phyloP scores from a whole-genome alignment of 495 filamentous ascomycete species.

The Xylaria grammica region DNA sequence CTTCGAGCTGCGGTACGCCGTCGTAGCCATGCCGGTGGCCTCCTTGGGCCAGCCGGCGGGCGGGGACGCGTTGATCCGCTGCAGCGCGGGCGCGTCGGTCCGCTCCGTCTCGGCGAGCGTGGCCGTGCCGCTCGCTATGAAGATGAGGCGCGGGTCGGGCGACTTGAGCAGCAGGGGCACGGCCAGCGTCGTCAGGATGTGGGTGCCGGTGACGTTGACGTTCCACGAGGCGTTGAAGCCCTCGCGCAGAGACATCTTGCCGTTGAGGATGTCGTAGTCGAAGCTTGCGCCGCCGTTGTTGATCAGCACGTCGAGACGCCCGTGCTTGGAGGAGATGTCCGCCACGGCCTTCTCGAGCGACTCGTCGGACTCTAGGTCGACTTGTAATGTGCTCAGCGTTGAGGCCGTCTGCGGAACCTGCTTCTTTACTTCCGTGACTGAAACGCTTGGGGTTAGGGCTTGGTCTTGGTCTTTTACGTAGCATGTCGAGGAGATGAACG shows the following conservation, averaged over 20 bases:
- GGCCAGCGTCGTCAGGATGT: constrained; percentile 53
- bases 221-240: constrained; percentile 56
- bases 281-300: constrained; percentile 58
- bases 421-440: constrained; percentile 32
- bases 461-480: neutral
- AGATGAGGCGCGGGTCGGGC: constrained; percentile 52
- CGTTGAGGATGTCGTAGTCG: constrained; percentile 34
- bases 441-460: neutral
- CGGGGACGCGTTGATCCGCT: constrained; percentile 41
- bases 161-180: constrained; percentile 53
- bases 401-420: constrained; percentile 45
- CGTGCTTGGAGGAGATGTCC: constrained; percentile 41
- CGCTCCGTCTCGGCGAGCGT: constrained; percentile 48
- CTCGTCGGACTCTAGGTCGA: constrained; percentile 60
- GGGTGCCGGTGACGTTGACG: constrained; percentile 54
- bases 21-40: constrained; percentile 9
- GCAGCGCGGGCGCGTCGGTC: neutral
- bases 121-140: constrained; percentile 55
- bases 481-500: neutral
- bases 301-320: constrained; percentile 56
- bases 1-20: constrained; percentile 60
- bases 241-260: constrained; percentile 42
- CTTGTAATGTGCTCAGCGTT: constrained; percentile 42
- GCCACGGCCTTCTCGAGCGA: constrained; percentile 52
- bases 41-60: constrained; percentile 49